Percentiles rank a stretch among this genome's conserved stretches.
These are phyloP conservation scores for Pisolithus sp. DNA, from an alignment of 768 basidiomycete genomes.

Conservation along the genomic window DNA sequence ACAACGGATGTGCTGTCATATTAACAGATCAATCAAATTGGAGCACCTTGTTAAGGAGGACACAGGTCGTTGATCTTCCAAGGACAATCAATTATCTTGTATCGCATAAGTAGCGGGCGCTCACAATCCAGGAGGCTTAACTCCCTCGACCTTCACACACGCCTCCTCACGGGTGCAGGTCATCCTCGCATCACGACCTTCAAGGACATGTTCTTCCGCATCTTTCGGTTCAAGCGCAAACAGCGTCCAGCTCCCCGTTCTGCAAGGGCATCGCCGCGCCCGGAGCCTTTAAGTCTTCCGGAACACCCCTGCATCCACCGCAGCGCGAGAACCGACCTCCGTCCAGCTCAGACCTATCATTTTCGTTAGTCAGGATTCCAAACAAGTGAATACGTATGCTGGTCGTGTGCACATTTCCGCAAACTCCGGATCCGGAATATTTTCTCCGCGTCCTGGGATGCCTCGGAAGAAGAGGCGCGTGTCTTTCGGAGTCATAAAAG, in stretches of 20 bases:
- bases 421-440: neutral
- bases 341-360: slow-evolving; percentile 3
- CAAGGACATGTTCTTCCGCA: no score
- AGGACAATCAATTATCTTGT: no score
- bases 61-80: neutral
- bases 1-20: neutral
- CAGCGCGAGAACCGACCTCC: neutral
- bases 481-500: neutral
- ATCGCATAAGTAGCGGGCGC: no score
- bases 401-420: neutral
- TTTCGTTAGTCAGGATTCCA: slow-evolving; percentile 9
- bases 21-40: neutral
- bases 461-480: neutral
- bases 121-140: no score
- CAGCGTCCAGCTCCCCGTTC: neutral
- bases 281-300: neutral
- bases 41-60: neutral
- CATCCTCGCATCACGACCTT: no score
- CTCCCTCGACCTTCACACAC: no score
- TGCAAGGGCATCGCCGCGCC: neutral
- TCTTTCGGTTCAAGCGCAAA: no score
- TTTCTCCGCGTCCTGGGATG: neutral
- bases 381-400: neutral
- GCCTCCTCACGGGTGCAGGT: no score
- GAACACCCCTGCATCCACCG: neutral